phyloP scores from a whole-genome alignment of 2,329 filamentous ascomycete genomes.

The Neonectria ditissima region DNA sequence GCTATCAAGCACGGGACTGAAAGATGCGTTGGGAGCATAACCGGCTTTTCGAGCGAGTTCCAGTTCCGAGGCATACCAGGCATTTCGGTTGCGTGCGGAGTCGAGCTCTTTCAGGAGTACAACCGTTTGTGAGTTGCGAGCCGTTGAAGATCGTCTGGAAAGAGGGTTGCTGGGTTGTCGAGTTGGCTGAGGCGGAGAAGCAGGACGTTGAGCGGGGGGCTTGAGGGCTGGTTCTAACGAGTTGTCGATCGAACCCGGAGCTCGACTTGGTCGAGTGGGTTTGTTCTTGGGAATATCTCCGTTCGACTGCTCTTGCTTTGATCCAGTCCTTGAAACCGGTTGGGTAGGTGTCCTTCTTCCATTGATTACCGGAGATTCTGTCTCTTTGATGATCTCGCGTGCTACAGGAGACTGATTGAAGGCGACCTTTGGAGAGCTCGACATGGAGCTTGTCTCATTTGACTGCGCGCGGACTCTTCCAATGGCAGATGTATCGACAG shows the following conservation, averaged over 20 bases:
- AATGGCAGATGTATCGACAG: conserved; percentile 53
- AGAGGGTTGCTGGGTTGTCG: conserved; percentile 70
- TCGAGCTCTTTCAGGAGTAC: conserved; percentile 89
- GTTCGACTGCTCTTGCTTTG: conserved; percentile 51
- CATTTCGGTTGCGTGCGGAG: conserved; percentile 84
- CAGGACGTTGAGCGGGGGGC: conserved; percentile 55
- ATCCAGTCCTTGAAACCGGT: conserved; percentile 51
- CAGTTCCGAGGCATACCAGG: conserved; percentile 96
- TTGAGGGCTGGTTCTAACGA: conserved; percentile 66
- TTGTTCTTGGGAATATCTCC: conserved; percentile 50
- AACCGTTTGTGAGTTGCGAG: conserved; percentile 74
- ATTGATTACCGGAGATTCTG: conserved; percentile 66
- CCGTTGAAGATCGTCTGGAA: conserved; percentile 66
- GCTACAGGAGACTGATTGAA: conserved; percentile 56
- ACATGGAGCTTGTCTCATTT: conserved; percentile 56
- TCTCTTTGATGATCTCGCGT: conserved; percentile 52
- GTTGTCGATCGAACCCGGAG: conserved; percentile 77
- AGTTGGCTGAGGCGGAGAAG: conserved; percentile 69
- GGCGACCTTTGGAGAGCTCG: conserved; percentile 52
- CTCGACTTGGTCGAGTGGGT: conserved; percentile 53
- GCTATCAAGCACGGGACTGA: conserved; percentile 80
- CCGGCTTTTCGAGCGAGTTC: conserved; percentile 91
- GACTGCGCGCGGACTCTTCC: conserved; percentile 63
- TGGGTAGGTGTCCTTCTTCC: conserved; percentile 75
- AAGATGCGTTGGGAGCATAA: conserved; percentile 78